Conservation (phyloP, 2,329 filamentous ascomycete species). For the Aureobasidium leucospermi region DNA sequence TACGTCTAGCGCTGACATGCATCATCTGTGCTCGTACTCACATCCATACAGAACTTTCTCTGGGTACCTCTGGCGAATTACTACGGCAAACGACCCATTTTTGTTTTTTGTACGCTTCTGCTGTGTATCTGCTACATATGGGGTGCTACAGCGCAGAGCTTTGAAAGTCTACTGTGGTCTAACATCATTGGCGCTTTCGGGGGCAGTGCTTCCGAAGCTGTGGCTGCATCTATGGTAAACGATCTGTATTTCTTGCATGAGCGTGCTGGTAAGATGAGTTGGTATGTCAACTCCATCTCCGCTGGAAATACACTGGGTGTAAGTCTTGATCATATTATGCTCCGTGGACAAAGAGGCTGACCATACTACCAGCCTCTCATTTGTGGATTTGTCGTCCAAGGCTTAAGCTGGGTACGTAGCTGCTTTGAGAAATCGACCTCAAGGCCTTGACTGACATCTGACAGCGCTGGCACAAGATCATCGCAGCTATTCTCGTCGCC, state of each 20-base stretch:
- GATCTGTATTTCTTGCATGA: slow-evolving; percentile 29
- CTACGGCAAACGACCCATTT: slow-evolving; percentile 42
- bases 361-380: slow-evolving; percentile 24
- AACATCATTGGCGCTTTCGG: slow-evolving; percentile 41
- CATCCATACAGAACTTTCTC: slow-evolving; percentile 37
- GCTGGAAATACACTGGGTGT: slow-evolving; percentile 33
- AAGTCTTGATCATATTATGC: neutral
- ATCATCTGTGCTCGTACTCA: neutral
- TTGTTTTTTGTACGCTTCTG: slow-evolving; percentile 38
- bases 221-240: slow-evolving; percentile 35
- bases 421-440: neutral
- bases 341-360: neutral
- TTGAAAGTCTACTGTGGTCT: slow-evolving; percentile 38
- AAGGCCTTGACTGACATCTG: neutral
- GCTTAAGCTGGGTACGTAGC: slow-evolving; percentile 26
- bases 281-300: slow-evolving; percentile 35
- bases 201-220: slow-evolving; percentile 38
- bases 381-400: slow-evolving; percentile 34
- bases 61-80: slow-evolving; percentile 44
- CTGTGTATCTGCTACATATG: slow-evolving; percentile 41
- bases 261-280: slow-evolving; percentile 29
- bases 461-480: slow-evolving; percentile 35
- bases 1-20: neutral
- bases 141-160: slow-evolving; percentile 37
- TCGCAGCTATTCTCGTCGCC: slow-evolving; percentile 25